phyloP scores from a whole-genome alignment of 768 basidiomycete genomes.

The Tylopilus subfusipes region DNA sequence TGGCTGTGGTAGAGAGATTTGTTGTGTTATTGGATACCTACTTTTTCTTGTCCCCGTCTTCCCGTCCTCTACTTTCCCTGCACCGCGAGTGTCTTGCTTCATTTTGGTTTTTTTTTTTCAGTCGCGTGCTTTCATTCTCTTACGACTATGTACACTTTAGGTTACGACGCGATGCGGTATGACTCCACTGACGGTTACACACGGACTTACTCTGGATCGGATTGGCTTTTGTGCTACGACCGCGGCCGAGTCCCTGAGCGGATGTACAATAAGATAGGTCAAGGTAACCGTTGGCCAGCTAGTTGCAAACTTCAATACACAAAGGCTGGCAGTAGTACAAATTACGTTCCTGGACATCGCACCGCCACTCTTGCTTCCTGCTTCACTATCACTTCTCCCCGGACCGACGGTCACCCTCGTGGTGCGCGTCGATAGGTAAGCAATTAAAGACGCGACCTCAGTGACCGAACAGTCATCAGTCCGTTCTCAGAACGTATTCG shows the following conservation, averaged over 20 bases:
- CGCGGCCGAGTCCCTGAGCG: neutral
- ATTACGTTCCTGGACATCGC: neutral
- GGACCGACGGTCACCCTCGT: neutral
- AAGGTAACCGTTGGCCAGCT: neutral
- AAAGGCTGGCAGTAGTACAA: neutral
- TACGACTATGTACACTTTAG: slow-evolving; percentile 15
- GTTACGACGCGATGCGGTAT: slow-evolving; percentile 25
- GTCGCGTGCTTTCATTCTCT: slow-evolving; percentile 8
- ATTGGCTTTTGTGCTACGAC: neutral
- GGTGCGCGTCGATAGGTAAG: slow-evolving; percentile 1
- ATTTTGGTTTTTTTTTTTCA: slow-evolving; percentile 8
- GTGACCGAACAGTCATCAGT: neutral
- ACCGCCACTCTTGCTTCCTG: neutral
- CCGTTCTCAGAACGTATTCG: neutral
- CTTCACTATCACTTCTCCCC: neutral
- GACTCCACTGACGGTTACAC: slow-evolving; percentile 21
- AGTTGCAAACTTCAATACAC: neutral
- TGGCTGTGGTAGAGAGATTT: slow-evolving; percentile 56
- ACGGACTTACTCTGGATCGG: slow-evolving; percentile 18
- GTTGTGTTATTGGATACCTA: slow-evolving; percentile 32
- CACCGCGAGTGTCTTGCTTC: slow-evolving; percentile 21
- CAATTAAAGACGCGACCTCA: neutral
- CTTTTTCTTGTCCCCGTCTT: slow-evolving; percentile 29
- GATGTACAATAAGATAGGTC: slow-evolving; percentile 10
- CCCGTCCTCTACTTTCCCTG: slow-evolving; percentile 15